These are phyloP conservation scores for Cercospora sesami DNA, from an alignment of 2,329 filamentous ascomycete genomes.

Conservation along the genomic window DNA sequence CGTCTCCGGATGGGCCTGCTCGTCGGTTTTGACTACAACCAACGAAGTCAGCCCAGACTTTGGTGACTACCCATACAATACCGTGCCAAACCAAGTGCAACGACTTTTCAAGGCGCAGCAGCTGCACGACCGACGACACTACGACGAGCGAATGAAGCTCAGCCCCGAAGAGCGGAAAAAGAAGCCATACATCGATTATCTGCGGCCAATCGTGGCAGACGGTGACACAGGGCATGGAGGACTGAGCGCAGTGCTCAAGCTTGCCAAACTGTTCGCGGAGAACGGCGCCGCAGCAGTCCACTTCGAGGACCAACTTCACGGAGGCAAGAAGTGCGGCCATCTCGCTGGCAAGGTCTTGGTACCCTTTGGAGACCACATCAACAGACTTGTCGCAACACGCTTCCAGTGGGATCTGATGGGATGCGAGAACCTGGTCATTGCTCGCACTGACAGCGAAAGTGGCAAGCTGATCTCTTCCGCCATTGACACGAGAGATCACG, in stretches of 20 bases:
- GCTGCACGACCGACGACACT: conserved; percentile 94
- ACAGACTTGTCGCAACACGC: conserved; percentile 82
- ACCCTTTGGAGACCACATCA: conserved; percentile 92
- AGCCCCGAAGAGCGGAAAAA: conserved; percentile 68
- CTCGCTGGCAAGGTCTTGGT: conserved; percentile 94
- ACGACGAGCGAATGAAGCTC: conserved; percentile 79
- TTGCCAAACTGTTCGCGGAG: conserved; percentile 96
- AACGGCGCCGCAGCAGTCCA: conserved; percentile 95
- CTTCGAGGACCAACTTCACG: conserved; percentile 96
- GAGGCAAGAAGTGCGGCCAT: conserved; percentile 97
- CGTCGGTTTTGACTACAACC: conserved; percentile 84
- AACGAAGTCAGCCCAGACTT: conserved; percentile 98
- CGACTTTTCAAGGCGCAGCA: conserved; percentile 94
- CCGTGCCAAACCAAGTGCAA: conserved; percentile 96
- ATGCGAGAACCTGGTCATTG: conserved; percentile 89
- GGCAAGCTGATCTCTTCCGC: conserved; percentile 86
- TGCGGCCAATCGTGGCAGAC: conserved; percentile 92
- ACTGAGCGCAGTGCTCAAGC: conserved; percentile 86
- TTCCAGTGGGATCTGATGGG: conserved; percentile 99
- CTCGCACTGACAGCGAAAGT: conserved; percentile 92
- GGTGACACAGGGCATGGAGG: conserved; percentile 95
- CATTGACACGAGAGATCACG: conserved; percentile 91
- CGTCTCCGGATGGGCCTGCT: conserved; percentile 96
- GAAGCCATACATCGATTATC: conserved; percentile 85
- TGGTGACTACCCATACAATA: conserved; percentile 98